Conservation (phyloP, 768 basidiomycete species). For the Dacryopinax primogenitus region DNA sequence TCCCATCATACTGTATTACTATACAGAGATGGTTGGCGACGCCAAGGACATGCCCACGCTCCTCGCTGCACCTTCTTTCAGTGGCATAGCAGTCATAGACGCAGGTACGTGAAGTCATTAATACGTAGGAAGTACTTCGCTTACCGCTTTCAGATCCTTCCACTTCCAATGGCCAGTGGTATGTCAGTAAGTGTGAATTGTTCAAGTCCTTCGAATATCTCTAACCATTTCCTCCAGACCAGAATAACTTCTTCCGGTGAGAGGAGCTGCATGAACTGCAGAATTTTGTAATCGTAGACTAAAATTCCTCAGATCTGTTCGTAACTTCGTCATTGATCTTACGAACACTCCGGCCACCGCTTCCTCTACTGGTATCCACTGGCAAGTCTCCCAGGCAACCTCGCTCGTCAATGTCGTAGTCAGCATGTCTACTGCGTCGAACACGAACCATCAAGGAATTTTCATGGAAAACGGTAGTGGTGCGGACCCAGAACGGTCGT, state of each 20-base stretch:
- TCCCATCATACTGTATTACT: conserved; percentile 52
- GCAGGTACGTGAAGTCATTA: conserved; percentile 13
- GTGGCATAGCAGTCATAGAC: conserved; percentile 68
- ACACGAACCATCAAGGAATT: conserved; percentile 19
- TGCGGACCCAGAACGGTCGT: background rate
- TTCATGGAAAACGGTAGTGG: conserved; percentile 18
- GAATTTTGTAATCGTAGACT: background rate
- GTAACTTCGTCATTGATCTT: conserved; percentile 21
- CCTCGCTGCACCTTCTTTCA: conserved; percentile 46
- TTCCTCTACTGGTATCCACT: conserved; percentile 20
- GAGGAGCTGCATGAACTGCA: background rate
- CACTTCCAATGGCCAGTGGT: background rate
- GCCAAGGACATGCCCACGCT: conserved; percentile 54
- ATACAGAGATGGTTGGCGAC: conserved; percentile 67
- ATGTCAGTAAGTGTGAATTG: background rate
- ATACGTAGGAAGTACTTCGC: background rate
- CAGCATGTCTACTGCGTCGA: conserved; percentile 18
- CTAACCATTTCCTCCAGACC: background rate
- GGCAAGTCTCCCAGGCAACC: conserved; percentile 22
- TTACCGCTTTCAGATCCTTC: background rate
- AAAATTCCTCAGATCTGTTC: conserved; percentile 15
- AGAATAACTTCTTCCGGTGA: conserved; percentile 19
- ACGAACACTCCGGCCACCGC: conserved; percentile 16
- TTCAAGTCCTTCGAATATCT: background rate
- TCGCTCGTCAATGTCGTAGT: conserved; percentile 19